These are phyloP conservation scores for Boletus vinaceobasis DNA, from an alignment of 768 basidiomycete genomes.

Conservation along the genomic window DNA sequence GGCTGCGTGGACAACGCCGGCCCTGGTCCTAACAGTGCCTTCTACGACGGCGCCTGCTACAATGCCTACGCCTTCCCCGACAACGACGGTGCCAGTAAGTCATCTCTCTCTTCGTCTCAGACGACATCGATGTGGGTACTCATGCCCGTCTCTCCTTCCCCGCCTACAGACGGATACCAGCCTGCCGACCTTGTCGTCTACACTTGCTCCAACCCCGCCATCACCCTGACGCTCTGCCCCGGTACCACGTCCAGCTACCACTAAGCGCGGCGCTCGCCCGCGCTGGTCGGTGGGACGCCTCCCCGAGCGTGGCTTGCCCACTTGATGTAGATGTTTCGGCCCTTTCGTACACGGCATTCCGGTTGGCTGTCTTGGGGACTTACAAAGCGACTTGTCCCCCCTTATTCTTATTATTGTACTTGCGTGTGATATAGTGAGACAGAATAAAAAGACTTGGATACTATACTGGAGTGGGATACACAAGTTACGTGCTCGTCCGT, in stretches of 20 bases:
- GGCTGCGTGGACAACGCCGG: constrained; percentile 28
- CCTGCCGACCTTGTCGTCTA: constrained; percentile 31
- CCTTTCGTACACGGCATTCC: not conserved
- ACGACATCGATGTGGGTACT: not conserved
- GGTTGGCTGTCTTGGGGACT: too few relatives aligned
- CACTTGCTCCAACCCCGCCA: constrained; percentile 25
- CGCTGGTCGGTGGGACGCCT: not conserved
- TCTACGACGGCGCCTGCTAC: constrained; percentile 27
- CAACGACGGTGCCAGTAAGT: constrained; percentile 30
- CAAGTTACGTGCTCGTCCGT: too few relatives aligned
- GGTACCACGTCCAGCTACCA: constrained; percentile 16
- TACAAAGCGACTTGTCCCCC: too few relatives aligned
- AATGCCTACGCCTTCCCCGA: constrained; percentile 35
- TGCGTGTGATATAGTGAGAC: too few relatives aligned
- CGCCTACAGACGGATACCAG: constrained; percentile 18
- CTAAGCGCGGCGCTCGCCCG: not conserved
- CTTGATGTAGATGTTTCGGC: not conserved
- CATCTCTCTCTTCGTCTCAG: not conserved
- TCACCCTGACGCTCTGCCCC: constrained; percentile 32
- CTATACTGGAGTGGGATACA: too few relatives aligned
- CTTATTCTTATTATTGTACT: too few relatives aligned
- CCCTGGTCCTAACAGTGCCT: constrained; percentile 29
- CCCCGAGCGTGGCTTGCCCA: not conserved
- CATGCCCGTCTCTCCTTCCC: not conserved
- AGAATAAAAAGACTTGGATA: too few relatives aligned